These are phyloP conservation scores for Ganoderma lucidum DNA, from an alignment of 1,284 basidiomycete genomes.

Conservation along the genomic window DNA sequence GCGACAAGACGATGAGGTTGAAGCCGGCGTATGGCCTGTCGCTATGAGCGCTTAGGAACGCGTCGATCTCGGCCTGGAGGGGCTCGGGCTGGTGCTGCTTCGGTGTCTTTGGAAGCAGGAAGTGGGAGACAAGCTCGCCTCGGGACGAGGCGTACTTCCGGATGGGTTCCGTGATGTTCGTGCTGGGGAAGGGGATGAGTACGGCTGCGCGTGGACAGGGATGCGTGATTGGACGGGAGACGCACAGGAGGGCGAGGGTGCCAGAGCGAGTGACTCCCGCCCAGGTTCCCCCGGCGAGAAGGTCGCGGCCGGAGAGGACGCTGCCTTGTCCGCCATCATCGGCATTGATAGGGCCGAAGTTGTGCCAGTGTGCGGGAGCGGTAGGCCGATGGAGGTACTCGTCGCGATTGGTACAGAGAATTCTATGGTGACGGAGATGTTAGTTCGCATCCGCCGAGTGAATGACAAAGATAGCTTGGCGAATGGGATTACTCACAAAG, in stretches of 20 bases:
- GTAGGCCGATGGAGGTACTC: conserved; percentile 76
- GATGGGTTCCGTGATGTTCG: conserved; percentile 78
- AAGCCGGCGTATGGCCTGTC: conserved; percentile 71
- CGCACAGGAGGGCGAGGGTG: conserved; percentile 74
- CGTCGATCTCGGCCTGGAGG: conserved; percentile 55
- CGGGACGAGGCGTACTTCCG: conserved; percentile 62
- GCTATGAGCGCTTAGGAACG: conserved; percentile 51
- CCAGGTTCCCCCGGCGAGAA: conserved; percentile 80
- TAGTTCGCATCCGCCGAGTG: background rate
- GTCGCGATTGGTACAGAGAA: conserved; percentile 80
- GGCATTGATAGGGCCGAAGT: conserved; percentile 47
- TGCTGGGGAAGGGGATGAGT: conserved; percentile 52
- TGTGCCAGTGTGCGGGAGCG: conserved; percentile 63
- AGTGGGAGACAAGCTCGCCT: conserved; percentile 70
- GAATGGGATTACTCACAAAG: conserved; percentile 63
- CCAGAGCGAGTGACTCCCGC: conserved; percentile 72
- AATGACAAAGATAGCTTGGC: background rate
- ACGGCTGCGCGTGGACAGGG: conserved; percentile 12
- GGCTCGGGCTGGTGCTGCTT: conserved; percentile 30
- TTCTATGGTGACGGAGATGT: conserved; percentile 49
- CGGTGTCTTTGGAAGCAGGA: conserved; percentile 62
- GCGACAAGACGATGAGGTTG: conserved; percentile 70
- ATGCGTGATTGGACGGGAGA: conserved; percentile 44
- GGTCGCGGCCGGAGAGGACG: conserved; percentile 78
- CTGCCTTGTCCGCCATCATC: conserved; percentile 38